Conservation (phyloP, 805 yeast species). For the Candida nonsorbophila region DNA sequence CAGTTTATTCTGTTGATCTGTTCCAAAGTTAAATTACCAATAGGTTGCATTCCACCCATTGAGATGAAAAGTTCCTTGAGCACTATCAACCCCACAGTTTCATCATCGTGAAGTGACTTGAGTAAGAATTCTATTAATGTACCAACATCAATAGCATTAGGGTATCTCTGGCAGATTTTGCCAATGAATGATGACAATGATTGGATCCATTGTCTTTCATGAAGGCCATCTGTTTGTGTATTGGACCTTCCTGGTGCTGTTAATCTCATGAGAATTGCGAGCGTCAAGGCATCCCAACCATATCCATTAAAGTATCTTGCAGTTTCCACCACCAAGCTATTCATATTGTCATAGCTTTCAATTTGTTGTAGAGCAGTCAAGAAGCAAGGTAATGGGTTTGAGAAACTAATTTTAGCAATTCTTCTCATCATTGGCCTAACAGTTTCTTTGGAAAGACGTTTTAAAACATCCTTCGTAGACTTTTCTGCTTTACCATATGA, state of each 20-base stretch:
- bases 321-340: conserved; percentile 69
- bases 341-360: conserved; percentile 88
- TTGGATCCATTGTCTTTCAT: conserved; percentile 80
- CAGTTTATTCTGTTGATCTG: conserved; percentile 66
- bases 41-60: conserved; percentile 77
- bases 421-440: conserved; percentile 66
- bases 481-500: conserved; percentile 67
- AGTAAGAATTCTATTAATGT: conserved; percentile 59
- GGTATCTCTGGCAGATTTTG: conserved; percentile 53
- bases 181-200: conserved; percentile 78
- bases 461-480: conserved; percentile 70
- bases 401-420: conserved; percentile 63
- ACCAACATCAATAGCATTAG: conserved; percentile 48
- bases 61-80: conserved; percentile 60
- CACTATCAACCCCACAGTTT: conserved; percentile 56
- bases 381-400: conserved; percentile 78
- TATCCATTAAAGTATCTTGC: conserved; percentile 69
- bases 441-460: conserved; percentile 78
- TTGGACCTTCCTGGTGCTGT: conserved; percentile 59
- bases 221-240: conserved; percentile 73
- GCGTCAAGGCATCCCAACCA: conserved; percentile 83
- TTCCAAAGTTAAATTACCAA: conserved; percentile 57
- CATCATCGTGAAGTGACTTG: conserved; percentile 58
- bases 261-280: conserved; percentile 65
- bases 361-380: conserved; percentile 70